Percentiles rank a stretch among this genome's conserved stretches.
Evolutionary conservation across 2,329 filamentous ascomycete species (phyloP).

Genomic region (Penicillium occitanis): DNA sequence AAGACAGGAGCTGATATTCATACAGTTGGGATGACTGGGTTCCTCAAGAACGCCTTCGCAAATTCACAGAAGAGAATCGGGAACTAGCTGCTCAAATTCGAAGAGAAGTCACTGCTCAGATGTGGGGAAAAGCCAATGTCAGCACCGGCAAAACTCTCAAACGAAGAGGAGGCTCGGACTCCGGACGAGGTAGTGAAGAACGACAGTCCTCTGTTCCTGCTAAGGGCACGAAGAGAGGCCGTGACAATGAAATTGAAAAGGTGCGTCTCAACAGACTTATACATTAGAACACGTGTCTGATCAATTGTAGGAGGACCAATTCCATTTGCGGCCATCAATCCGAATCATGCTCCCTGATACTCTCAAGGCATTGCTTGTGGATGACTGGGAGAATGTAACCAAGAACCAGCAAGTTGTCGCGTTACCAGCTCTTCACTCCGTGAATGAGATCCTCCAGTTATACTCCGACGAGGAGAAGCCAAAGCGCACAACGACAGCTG

Average conservation of each 20-base stretch:
- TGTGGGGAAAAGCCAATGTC: conserved; percentile 26
- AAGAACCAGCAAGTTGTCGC: conserved; percentile 90
- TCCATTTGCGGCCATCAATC: conserved; percentile 79
- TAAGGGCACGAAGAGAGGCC: conserved; percentile 45
- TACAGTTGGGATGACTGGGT: conserved; percentile 97
- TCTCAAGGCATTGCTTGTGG: conserved; percentile 87
- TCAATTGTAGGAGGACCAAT: conserved; percentile 73
- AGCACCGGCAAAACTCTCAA: conserved; percentile 29
- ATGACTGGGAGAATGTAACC: conserved; percentile 98
- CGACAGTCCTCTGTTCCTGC: conserved; percentile 45
- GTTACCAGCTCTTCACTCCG: conserved; percentile 73
- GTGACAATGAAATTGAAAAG: conserved; percentile 51
- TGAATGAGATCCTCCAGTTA: conserved; percentile 74
- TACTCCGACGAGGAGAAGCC: conserved; percentile 71
- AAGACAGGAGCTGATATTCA: conserved; percentile 21
- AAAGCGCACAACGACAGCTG: conserved; percentile 63
- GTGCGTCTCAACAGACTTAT: conserved; percentile 29
- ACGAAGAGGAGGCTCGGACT: conserved; percentile 44
- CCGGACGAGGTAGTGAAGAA: conserved; percentile 48
- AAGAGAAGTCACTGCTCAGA: conserved; percentile 43
- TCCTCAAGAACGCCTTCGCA: conserved; percentile 85
- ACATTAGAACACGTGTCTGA: background rate
- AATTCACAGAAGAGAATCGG: conserved; percentile 92
- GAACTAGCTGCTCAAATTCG: conserved; percentile 66
- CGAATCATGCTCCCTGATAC: conserved; percentile 83